A percentile compares a stretch with the other conserved stretches of the same genome.
Conservation (phyloP, 2,329 filamentous ascomycete genomes). For the Aspergillus sp. region DNA sequence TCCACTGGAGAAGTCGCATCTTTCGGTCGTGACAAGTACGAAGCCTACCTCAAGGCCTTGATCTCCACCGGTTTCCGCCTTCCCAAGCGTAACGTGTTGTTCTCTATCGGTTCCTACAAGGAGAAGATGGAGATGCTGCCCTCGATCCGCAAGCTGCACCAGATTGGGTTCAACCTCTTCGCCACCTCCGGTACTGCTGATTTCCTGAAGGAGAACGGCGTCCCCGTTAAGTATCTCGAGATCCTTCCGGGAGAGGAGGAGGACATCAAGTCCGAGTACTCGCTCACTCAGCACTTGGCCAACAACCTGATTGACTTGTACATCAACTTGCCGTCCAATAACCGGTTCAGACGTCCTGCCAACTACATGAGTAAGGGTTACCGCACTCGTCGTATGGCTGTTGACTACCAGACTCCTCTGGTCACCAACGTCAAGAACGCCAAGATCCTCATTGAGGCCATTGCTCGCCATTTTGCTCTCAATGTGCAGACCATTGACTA, state of each 20-base stretch:
- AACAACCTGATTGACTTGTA: constrained; percentile 99
- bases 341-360: constrained; percentile 92
- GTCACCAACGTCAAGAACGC: constrained; percentile 99
- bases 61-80: constrained; percentile 96
- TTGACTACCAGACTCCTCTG: constrained; percentile 94
- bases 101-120: constrained; percentile 96
- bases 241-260: constrained; percentile 75
- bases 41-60: constrained; percentile 94
- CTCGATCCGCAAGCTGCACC: constrained; percentile 83
- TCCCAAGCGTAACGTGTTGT: constrained; percentile 89
- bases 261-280: constrained; percentile 92
- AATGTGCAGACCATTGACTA: constrained; percentile 82
- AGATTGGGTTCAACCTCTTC: constrained; percentile 92
- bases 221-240: constrained; percentile 92
- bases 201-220: constrained; percentile 88
- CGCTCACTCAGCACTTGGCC: constrained; percentile 90
- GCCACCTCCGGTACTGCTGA: constrained; percentile 96
- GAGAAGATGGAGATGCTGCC: constrained; percentile 98
- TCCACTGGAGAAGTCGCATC: constrained; percentile 97
- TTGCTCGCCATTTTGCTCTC: constrained; percentile 84
- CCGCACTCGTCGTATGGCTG: constrained; percentile 93
- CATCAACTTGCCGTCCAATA: constrained; percentile 98
- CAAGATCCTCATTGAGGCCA: constrained; percentile 93
- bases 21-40: constrained; percentile 93
- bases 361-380: constrained; percentile 99